phyloP scores from a whole-genome alignment of 495 filamentous ascomycete genomes.

The Penicillium steckii region DNA sequence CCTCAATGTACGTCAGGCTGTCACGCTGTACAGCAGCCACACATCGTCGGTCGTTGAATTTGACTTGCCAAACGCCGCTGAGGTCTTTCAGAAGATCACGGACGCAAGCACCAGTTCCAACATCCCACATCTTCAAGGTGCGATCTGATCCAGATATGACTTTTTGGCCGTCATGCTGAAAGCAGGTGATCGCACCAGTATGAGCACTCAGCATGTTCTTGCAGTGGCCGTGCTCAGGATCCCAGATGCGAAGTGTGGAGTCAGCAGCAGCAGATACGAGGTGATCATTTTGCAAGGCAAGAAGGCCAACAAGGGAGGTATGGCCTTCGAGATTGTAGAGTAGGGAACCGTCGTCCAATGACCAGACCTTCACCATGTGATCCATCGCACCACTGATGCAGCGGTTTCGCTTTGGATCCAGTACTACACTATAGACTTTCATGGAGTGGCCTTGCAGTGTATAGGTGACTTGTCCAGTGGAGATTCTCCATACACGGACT shows the following conservation, averaged over 20 bases:
- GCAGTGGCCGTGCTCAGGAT: conserved; percentile 89
- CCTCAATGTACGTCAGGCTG: conserved; percentile 92
- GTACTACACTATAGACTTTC: conserved; percentile 97
- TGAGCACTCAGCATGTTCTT: conserved; percentile 87
- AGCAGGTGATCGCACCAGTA: conserved; percentile 97
- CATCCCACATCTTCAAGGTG: conserved; percentile 98
- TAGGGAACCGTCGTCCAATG: conserved; percentile 80
- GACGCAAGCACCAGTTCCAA: conserved; percentile 85
- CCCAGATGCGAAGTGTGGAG: conserved; percentile 94
- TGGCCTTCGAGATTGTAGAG: conserved; percentile 93
- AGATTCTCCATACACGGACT: conserved; percentile 96
- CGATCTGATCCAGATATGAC: conserved; percentile 95
- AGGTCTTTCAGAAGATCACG: conserved; percentile 95
- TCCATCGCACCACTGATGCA: conserved; percentile 99
- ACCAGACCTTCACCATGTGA: conserved; percentile 97
- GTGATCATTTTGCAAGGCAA: conserved; percentile 82
- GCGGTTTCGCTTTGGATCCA: conserved; percentile 87
- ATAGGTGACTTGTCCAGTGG: conserved; percentile 86
- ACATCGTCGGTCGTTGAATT: conserved; percentile 93
- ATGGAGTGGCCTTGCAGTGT: conserved; percentile 84
- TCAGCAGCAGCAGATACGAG: conserved; percentile 95
- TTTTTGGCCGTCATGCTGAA: conserved; percentile 96
- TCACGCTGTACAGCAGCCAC: conserved; percentile 96
- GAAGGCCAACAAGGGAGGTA: conserved; percentile 86
- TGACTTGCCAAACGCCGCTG: conserved; percentile 96